Percentiles rank a stretch among this genome's conserved stretches.
Conservation (phyloP, 1,284 basidiomycete species). For the Spongiforma sp. region DNA sequence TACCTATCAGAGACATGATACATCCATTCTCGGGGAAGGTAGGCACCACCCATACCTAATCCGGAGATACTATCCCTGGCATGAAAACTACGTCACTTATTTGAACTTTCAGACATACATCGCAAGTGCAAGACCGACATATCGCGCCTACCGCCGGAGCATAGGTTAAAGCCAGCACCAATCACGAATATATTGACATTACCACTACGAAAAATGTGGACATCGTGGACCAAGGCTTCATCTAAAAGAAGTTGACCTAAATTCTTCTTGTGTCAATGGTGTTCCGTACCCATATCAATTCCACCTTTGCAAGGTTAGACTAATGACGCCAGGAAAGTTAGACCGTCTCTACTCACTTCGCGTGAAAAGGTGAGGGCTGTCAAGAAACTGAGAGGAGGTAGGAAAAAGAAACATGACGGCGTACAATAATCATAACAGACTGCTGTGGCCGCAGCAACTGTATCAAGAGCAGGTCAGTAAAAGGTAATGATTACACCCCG, state of each 20-base stretch:
- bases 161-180: neutral
- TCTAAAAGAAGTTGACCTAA: constrained; percentile 1
- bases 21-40: neutral
- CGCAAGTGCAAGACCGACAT: constrained; percentile 8
- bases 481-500: neutral
- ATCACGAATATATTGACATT: neutral
- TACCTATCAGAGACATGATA: neutral
- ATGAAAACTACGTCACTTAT: neutral
- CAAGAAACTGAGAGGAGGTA: neutral
- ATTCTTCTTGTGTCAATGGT: neutral
- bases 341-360: constrained; percentile 3
- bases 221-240: constrained; percentile 9
- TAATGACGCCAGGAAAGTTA: neutral
- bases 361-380: constrained; percentile 6
- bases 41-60: constrained; percentile 11
- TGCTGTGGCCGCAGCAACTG: neutral
- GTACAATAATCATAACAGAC: constrained; percentile 8
- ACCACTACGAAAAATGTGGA: constrained; percentile 12
- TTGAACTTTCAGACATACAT: constrained; percentile 4
- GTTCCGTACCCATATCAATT: constrained; percentile 13
- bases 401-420: neutral
- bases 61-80: neutral
- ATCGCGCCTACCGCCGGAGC: constrained; percentile 5
- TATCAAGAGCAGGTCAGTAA: neutral
- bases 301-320: neutral